These are phyloP conservation scores for Colletotrichum sp. DNA, from an alignment of 2,329 filamentous ascomycete genomes.

Conservation along the genomic window DNA sequence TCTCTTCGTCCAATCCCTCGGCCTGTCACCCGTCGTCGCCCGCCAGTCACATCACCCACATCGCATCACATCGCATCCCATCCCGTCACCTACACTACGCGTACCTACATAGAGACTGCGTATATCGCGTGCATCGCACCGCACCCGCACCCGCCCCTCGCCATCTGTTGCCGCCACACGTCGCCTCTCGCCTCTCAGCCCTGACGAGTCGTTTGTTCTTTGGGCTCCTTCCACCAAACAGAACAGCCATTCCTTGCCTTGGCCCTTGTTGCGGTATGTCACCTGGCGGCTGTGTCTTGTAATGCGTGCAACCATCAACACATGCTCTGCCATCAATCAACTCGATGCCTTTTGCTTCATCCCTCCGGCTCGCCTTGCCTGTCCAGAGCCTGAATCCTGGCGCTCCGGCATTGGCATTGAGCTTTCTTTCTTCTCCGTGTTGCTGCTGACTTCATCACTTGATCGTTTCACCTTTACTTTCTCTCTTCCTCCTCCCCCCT, in stretches of 20 bases:
- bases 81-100: not conserved
- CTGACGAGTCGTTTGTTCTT: not conserved
- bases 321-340: not conserved
- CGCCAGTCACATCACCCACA: conserved; percentile 1
- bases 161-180: not conserved
- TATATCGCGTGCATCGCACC: not conserved
- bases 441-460: not conserved
- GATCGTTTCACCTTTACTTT: not conserved
- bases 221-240: not conserved
- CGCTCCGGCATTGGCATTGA: not conserved
- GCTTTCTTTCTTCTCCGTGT: not conserved
- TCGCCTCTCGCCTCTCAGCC: not conserved
- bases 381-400: not conserved
- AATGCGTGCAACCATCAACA: not conserved
- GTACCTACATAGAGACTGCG: not conserved
- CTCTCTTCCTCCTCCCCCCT: not conserved
- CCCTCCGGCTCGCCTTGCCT: not conserved
- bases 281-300: conserved; percentile 12
- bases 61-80: conserved; percentile 13
- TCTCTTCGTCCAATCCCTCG: not conserved
- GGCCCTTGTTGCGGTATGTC: conserved; percentile 1
- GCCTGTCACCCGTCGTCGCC: not conserved
- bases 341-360: not conserved
- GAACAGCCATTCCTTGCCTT: not conserved
- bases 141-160: not conserved